Evolutionary conservation across 495 filamentous ascomycete species (phyloP).

Genomic region (Daldinia grandis): DNA sequence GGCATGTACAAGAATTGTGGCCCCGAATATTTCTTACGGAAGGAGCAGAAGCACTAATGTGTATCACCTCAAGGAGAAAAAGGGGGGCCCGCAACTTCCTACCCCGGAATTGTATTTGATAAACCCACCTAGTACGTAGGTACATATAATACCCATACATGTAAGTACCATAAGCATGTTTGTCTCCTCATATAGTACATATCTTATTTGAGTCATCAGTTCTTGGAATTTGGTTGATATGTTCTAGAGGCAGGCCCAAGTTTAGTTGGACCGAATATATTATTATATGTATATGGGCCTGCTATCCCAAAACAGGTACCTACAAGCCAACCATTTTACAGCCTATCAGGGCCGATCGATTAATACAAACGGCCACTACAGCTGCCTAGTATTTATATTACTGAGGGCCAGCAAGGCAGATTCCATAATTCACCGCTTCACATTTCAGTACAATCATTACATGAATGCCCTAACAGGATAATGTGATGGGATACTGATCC

Average conservation of each 20-base stretch:
- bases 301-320: neutral
- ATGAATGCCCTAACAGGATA: neutral
- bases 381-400: neutral
- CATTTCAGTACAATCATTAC: neutral
- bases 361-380: neutral
- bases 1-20: constrained; percentile 1
- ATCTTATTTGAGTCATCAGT: neutral
- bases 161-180: neutral
- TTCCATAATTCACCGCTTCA: neutral
- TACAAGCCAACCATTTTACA: neutral
- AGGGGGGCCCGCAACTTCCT: neutral
- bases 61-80: neutral
- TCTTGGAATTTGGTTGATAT: neutral
- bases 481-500: neutral
- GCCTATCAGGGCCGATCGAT: neutral
- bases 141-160: neutral
- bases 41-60: neutral
- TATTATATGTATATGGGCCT: neutral
- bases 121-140: neutral
- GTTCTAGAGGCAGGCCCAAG: neutral
- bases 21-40: neutral
- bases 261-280: neutral
- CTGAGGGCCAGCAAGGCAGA: neutral
- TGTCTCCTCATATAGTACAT: neutral
- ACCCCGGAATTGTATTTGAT: neutral